Conservation (phyloP, 129 eudicot genomes). For the Chrysanthemum lavandulifolium region DNA sequence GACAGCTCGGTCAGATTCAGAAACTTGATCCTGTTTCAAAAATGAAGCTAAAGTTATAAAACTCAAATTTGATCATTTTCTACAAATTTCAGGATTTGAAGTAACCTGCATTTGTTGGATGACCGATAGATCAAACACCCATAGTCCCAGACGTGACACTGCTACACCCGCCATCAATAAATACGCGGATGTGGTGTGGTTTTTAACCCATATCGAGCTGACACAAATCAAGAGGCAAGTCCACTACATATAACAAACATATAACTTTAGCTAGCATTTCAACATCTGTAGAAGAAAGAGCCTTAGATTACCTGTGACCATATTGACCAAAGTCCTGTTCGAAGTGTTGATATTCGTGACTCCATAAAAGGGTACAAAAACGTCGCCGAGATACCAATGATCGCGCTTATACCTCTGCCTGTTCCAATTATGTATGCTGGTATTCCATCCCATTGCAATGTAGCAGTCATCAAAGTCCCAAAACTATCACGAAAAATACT, state of each 20-base stretch:
- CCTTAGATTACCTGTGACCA: conserved; percentile 77
- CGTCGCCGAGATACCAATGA: conserved; percentile 81
- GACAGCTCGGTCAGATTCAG: conserved; percentile 72
- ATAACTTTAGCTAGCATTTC: not conserved
- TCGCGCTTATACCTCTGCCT: conserved; percentile 87
- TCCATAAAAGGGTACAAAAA: conserved; percentile 73
- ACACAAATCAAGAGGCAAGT: conserved; percentile 73
- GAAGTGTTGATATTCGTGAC: conserved; percentile 67
- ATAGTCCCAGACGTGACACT: conserved; percentile 78
- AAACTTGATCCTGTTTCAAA: conserved; percentile 67
- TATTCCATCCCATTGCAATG: conserved; percentile 90
- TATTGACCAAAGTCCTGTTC: conserved; percentile 95
- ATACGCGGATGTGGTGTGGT: conserved; percentile 54
- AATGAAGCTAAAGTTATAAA: conserved; percentile 5
- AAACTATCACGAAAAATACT: conserved; percentile 47
- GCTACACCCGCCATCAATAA: conserved; percentile 87
- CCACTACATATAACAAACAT: conserved; percentile 55
- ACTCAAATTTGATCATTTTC: conserved; percentile 11
- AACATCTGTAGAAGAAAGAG: not conserved
- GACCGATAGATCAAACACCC: conserved; percentile 94
- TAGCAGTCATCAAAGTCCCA: conserved; percentile 93
- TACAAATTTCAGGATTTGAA: not conserved
- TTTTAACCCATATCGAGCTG: conserved; percentile 66
- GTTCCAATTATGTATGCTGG: conserved; percentile 78
- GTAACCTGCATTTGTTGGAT: conserved; percentile 96